Percentiles rank a stretch among this genome's conserved stretches.
Evolutionary conservation across 2,329 filamentous ascomycete species (phyloP).

Genomic region (Verticillium nubilum): DNA sequence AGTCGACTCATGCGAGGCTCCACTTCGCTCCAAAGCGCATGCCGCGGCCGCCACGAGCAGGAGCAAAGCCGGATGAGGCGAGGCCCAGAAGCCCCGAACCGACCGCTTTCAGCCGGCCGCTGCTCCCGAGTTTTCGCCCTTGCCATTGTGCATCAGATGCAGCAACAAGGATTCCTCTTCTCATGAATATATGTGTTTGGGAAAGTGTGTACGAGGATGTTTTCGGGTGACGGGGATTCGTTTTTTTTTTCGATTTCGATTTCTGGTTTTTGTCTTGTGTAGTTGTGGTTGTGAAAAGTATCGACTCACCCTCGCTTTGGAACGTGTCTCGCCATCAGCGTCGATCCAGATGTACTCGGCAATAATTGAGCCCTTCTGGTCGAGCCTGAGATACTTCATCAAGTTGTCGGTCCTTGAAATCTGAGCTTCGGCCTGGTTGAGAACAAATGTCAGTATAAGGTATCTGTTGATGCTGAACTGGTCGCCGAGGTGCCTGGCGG

Average conservation of each 20-base stretch:
- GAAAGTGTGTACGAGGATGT: neutral
- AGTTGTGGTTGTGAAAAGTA: too few species aligned
- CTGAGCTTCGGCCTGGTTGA: neutral
- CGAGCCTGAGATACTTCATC: conserved; percentile 84
- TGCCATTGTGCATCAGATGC: neutral
- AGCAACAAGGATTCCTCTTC: neutral
- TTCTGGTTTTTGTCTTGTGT: too few species aligned
- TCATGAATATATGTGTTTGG: neutral
- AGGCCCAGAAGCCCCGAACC: neutral
- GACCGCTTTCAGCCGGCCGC: neutral
- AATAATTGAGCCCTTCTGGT: conserved; percentile 83
- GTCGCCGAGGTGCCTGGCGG: too few species aligned
- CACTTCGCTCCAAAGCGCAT: neutral
- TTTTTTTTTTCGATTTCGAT: too few species aligned
- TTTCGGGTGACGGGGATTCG: neutral
- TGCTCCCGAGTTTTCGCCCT: neutral
- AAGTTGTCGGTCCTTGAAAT: conserved; percentile 48
- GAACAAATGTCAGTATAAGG: neutral
- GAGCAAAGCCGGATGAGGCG: neutral
- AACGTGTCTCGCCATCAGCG: conserved; percentile 73
- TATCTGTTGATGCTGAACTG: neutral
- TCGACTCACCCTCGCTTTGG: conserved; percentile 85
- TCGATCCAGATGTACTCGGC: conserved; percentile 99
- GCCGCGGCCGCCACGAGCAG: neutral
- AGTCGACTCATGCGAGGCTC: neutral